Evolutionary conservation across 2,329 filamentous ascomycete genomes (phyloP).

Genomic region (Paraphoma chrysanthemicola): DNA sequence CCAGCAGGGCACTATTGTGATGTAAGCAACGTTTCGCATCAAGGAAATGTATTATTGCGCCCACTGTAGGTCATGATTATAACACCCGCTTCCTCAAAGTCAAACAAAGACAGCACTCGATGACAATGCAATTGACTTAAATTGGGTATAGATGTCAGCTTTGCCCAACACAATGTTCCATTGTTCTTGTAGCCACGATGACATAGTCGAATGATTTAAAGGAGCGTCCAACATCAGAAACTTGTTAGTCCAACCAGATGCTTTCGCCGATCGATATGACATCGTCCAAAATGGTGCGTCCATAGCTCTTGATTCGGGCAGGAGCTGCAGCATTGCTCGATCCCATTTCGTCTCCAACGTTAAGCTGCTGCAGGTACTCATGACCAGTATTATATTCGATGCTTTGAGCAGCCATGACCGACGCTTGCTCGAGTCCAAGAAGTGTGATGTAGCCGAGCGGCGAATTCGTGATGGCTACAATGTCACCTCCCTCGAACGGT

Average conservation of each 20-base stretch:
- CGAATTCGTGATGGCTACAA: constrained; percentile 26
- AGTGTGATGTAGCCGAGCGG: constrained; percentile 24
- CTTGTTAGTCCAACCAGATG: constrained; percentile 11
- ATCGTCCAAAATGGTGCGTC: constrained; percentile 7
- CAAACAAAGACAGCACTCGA: no score
- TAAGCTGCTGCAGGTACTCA: constrained; percentile 3
- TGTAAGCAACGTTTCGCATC: no score
- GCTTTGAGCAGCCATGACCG: not conserved
- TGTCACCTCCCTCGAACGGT: constrained; percentile 18
- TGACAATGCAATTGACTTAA: no score
- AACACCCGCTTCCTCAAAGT: no score
- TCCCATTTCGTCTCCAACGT: not conserved
- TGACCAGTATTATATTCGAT: not conserved
- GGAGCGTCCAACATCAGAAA: not conserved
- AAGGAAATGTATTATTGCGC: no score
- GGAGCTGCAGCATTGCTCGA: not conserved
- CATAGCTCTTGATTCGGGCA: constrained; percentile 10
- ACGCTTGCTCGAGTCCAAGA: constrained; percentile 19
- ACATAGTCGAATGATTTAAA: no score
- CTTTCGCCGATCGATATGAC: constrained; percentile 4
- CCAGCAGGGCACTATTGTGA: not conserved
- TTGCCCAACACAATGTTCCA: no score
- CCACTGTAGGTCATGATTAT: no score
- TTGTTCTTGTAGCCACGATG: no score
- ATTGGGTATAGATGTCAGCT: no score